A percentile compares a stretch with the other conserved stretches of the same genome.
Conservation (phyloP, 1,284 basidiomycete species). For the Anthracocystis setariae region DNA sequence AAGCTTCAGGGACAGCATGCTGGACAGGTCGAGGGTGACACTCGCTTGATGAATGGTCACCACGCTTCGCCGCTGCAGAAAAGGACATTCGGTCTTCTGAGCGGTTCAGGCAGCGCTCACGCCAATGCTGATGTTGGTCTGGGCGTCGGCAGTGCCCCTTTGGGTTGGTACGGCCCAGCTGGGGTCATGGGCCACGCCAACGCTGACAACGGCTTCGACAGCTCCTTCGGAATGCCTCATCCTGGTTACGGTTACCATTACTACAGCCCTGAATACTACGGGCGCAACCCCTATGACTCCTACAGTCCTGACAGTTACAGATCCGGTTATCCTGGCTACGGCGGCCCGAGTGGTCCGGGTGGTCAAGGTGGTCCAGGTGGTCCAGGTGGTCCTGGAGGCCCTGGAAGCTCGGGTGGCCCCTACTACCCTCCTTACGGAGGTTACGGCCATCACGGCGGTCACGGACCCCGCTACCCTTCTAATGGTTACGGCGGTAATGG, state of each 20-base stretch:
- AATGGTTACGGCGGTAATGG: background rate
- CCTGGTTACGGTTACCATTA: background rate
- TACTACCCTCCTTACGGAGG: slow-evolving; percentile 1
- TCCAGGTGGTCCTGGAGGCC: slow-evolving; percentile 4
- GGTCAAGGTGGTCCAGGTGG: slow-evolving; percentile 15
- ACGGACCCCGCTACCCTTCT: slow-evolving; percentile 2
- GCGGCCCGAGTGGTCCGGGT: slow-evolving; percentile 5
- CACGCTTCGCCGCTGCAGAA: slow-evolving; percentile 5
- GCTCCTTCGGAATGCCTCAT: background rate
- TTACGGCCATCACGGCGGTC: slow-evolving; percentile 2
- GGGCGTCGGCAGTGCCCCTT: background rate
- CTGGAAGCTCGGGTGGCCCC: background rate
- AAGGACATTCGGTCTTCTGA: slow-evolving; percentile 10
- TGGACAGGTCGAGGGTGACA: background rate
- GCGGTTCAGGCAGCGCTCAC: background rate
- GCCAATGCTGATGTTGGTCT: slow-evolving; percentile 9
- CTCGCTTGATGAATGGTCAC: too few relatives aligned
- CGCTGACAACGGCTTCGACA: background rate
- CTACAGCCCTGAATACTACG: background rate
- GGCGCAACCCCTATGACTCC: background rate
- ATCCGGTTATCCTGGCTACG: slow-evolving; percentile 6
- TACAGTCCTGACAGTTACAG: background rate
- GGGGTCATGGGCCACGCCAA: background rate
- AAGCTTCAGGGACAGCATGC: background rate
- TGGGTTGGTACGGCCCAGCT: background rate